Conservation (phyloP, 2,329 filamentous ascomycete genomes). For the Podosphaera fusca region DNA sequence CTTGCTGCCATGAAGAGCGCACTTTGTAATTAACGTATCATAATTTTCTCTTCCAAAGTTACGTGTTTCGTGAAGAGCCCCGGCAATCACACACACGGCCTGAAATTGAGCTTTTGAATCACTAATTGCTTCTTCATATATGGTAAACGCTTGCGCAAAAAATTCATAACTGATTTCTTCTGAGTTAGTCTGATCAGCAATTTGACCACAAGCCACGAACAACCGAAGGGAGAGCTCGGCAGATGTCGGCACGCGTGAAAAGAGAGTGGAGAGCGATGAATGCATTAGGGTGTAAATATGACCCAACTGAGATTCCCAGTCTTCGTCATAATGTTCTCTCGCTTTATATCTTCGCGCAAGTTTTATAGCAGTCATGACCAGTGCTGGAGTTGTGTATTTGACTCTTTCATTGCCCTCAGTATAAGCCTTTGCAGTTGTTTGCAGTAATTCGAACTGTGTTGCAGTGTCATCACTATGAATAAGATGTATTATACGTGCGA, state of each 20-base stretch:
- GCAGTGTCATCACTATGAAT: conserved; percentile 70
- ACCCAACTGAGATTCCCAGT: conserved; percentile 50
- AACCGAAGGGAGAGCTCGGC: conserved; percentile 75
- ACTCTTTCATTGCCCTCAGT: conserved; percentile 85
- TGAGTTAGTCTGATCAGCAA: conserved; percentile 73
- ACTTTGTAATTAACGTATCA: conserved; percentile 95
- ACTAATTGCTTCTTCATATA: conserved; percentile 89
- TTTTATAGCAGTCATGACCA: conserved; percentile 77
- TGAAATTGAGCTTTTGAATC: conserved; percentile 96
- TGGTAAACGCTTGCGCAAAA: conserved; percentile 92
- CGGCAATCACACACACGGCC: conserved; percentile 83
- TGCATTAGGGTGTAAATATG: conserved; percentile 92
- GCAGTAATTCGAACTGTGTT: conserved; percentile 80
- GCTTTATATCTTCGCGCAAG: conserved; percentile 73
- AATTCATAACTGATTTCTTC: conserved; percentile 97
- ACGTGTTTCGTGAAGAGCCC: conserved; percentile 65
- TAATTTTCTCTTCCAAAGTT: conserved; percentile 95
- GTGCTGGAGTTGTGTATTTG: conserved; percentile 79
- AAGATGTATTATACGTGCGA: conserved; percentile 78
- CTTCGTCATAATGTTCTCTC: conserved; percentile 66
- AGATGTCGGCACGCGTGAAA: conserved; percentile 60
- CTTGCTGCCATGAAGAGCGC: conserved; percentile 88
- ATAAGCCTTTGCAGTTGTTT: conserved; percentile 69
- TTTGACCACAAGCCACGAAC: conserved; percentile 79
- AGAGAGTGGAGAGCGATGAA: conserved; percentile 63